A percentile compares a stretch with the other conserved stretches of the same genome.
Evolutionary conservation across 1,284 basidiomycete species (phyloP).

Genomic region (Malassezia furfur): DNA sequence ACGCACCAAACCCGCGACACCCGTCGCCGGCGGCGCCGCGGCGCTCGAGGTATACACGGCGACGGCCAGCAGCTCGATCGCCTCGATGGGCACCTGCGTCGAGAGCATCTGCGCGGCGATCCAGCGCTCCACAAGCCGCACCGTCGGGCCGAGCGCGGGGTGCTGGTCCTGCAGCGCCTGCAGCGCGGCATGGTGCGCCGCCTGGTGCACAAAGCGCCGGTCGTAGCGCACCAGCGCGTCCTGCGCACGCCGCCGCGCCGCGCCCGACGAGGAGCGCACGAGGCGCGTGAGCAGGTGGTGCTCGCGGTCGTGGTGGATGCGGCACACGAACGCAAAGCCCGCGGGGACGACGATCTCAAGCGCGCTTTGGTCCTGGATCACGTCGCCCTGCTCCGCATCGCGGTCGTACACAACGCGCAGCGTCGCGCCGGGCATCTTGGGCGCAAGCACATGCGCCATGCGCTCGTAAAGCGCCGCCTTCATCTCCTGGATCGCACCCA

Average conservation of each 20-base stretch:
- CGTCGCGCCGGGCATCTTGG: slow-evolving; percentile 18
- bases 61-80: slow-evolving; percentile 78
- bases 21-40: slow-evolving; percentile 50
- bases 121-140: slow-evolving; percentile 86
- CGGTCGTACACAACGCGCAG: slow-evolving; percentile 51
- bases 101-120: slow-evolving; percentile 74
- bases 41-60: slow-evolving; percentile 51
- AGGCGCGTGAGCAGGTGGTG: slow-evolving; percentile 66
- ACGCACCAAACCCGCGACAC: slow-evolving; percentile 63
- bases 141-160: slow-evolving; percentile 70
- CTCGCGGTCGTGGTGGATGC: slow-evolving; percentile 83
- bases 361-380: slow-evolving; percentile 59
- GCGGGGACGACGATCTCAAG: slow-evolving; percentile 70
- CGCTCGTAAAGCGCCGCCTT: slow-evolving; percentile 68
- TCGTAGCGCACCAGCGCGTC: slow-evolving; percentile 62
- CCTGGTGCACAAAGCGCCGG: slow-evolving; percentile 64
- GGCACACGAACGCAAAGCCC: slow-evolving; percentile 76
- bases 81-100: slow-evolving; percentile 62
- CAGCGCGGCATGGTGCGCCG: slow-evolving; percentile 75
- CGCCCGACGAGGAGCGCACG: slow-evolving; percentile 42
- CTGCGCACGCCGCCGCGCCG: slow-evolving; percentile 54
- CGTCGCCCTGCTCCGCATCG: slow-evolving; percentile 42
- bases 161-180: slow-evolving; percentile 70
- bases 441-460: slow-evolving; percentile 28
- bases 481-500: slow-evolving; percentile 82